These are phyloP conservation scores for Acacia crassicarpa DNA, from an alignment of 306 rosid genomes.

Conservation along the genomic window DNA sequence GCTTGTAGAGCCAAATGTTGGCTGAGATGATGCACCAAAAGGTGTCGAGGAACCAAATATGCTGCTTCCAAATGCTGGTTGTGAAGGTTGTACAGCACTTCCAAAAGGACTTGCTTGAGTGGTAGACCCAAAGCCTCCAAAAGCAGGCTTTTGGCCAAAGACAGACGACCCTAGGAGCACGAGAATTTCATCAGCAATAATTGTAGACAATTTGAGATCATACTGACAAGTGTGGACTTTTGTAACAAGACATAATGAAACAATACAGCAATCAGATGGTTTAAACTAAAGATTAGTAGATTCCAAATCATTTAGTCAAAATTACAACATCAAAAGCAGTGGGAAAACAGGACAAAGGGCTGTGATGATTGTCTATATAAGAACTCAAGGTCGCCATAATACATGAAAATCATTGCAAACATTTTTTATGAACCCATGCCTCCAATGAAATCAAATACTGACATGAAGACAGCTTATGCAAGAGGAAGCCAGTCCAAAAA, in stretches of 20 bases:
- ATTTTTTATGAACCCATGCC: not conserved
- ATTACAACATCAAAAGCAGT: not conserved
- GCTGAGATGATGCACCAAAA: constrained; percentile 70
- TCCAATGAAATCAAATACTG: not conserved
- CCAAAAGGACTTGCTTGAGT: constrained; percentile 83
- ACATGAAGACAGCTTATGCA: not conserved
- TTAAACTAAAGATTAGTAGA: not conserved
- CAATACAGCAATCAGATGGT: not conserved
- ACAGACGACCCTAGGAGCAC: constrained; percentile 57
- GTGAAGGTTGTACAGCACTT: constrained; percentile 68
- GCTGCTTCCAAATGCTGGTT: constrained; percentile 86
- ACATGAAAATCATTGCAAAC: not conserved
- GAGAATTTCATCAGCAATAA: constrained; percentile 26
- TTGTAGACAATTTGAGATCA: not conserved
- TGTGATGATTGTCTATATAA: not conserved
- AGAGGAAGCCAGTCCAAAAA: not conserved
- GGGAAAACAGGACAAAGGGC: not conserved
- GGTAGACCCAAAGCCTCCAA: constrained; percentile 82
- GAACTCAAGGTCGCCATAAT: not conserved
- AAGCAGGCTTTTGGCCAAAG: constrained; percentile 86
- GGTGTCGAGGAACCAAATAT: constrained; percentile 83
- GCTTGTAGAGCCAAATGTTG: constrained; percentile 52
- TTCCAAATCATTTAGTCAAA: not conserved
- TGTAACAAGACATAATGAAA: not conserved
- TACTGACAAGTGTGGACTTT: not conserved